Conservation (phyloP, 371 early-diverging fungal species). For the Mucor irregularis region DNA sequence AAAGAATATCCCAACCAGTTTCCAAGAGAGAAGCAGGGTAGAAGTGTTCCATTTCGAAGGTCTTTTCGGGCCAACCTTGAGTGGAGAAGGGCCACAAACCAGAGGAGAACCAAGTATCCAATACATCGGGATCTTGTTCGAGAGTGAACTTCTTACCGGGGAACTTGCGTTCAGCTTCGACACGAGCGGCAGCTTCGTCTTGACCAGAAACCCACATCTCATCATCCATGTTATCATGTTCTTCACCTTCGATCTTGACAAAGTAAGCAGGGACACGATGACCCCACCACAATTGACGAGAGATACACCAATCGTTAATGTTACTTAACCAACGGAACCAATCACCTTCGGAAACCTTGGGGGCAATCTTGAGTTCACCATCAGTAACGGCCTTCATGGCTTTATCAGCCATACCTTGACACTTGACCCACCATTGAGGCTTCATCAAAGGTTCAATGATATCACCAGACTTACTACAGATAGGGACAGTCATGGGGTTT, state of each 20-base stretch:
- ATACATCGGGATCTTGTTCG: constrained; percentile 93
- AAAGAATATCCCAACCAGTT: constrained; percentile 99
- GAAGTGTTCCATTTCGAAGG: constrained; percentile 82
- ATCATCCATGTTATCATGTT: constrained; percentile 58
- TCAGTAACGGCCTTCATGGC: constrained; percentile 88
- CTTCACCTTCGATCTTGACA: constrained; percentile 76
- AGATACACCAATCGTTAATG: constrained; percentile 96
- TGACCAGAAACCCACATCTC: constrained; percentile 91
- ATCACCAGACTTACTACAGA: constrained; percentile 93
- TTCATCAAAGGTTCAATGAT: constrained; percentile 98
- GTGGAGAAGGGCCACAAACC: constrained; percentile 99
- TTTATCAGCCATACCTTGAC: constrained; percentile 87
- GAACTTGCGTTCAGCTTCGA: constrained; percentile 76
- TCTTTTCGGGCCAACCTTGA: constrained; percentile 95
- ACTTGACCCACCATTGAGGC: constrained; percentile 99
- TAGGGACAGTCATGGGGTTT: constrained; percentile 95
- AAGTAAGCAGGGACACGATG: constrained; percentile 99
- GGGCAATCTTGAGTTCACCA: constrained; percentile 88
- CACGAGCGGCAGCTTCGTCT: constrained; percentile 77
- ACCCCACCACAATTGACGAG: constrained; percentile 99
- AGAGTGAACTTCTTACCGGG: constrained; percentile 68
- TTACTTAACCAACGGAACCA: constrained; percentile 98
- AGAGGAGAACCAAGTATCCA: constrained; percentile 99
- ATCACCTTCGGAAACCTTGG: constrained; percentile 88
- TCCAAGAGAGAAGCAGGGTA: constrained; percentile 96